phyloP scores from a whole-genome alignment of 75 land plant genomes.

The Picea glauca region DNA sequence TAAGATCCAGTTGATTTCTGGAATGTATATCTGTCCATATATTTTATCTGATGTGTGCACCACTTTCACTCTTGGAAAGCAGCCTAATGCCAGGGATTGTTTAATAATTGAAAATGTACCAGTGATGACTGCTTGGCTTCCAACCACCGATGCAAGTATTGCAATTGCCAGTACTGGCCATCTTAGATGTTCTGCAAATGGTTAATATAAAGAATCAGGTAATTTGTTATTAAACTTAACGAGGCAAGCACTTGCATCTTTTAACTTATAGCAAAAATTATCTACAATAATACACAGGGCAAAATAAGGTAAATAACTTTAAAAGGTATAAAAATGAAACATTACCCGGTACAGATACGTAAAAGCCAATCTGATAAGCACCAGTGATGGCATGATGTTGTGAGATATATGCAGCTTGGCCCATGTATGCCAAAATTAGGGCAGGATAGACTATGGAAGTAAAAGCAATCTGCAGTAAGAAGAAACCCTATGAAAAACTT shows the following conservation, averaged over 20 bases:
- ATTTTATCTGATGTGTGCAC: constrained; percentile 67
- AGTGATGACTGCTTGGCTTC: constrained; percentile 76
- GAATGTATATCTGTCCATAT: constrained; percentile 74
- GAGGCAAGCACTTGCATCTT: not conserved
- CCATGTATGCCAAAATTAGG: constrained; percentile 45
- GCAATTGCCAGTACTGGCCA: constrained; percentile 79
- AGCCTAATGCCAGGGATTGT: constrained; percentile 59
- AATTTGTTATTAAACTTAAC: not conserved
- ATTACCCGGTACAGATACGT: constrained; percentile 56
- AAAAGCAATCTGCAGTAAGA: constrained; percentile 41
- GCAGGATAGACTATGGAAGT: constrained; percentile 38
- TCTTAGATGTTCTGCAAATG: constrained; percentile 31
- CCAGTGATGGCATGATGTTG: constrained; percentile 24
- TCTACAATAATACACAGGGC: not conserved
- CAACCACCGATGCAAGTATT: constrained; percentile 64
- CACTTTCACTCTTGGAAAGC: constrained; percentile 74
- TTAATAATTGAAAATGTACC: constrained; percentile 69
- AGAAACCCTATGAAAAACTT: not conserved
- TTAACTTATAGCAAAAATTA: not conserved
- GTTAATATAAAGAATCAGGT: not conserved
- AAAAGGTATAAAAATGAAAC: not conserved
- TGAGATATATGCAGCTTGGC: constrained; percentile 57
- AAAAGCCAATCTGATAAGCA: constrained; percentile 35
- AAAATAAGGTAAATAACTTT: not conserved
- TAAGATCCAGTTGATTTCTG: constrained; percentile 73